A percentile compares a stretch with the other conserved stretches of the same genome.
Conservation (phyloP, 1,284 basidiomycete genomes). For the Ustilago lituana region DNA sequence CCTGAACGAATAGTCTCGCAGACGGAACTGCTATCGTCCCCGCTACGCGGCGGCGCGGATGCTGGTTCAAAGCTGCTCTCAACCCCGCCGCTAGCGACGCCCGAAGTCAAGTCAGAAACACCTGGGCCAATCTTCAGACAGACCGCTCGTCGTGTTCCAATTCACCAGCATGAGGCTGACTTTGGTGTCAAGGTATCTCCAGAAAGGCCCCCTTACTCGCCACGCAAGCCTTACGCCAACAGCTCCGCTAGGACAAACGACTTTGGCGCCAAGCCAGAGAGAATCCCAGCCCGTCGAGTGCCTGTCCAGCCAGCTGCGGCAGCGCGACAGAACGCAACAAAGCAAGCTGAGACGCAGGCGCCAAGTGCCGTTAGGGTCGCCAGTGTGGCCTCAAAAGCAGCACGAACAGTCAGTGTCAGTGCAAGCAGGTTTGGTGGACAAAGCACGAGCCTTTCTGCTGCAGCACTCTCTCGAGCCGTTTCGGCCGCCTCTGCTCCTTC, state of each 20-base stretch:
- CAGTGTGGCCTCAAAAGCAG: constrained; percentile 34
- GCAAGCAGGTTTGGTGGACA: constrained; percentile 22
- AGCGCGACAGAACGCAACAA: constrained; percentile 8
- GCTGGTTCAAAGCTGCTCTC: neutral
- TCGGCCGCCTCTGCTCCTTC: neutral
- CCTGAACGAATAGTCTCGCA: neutral
- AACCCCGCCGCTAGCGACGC: constrained; percentile 2
- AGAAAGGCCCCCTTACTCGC: constrained; percentile 32
- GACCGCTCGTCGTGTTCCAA: constrained; percentile 41
- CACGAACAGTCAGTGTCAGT: constrained; percentile 15
- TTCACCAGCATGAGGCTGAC: constrained; percentile 47
- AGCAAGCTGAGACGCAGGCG: neutral
- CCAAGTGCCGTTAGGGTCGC: constrained; percentile 3
- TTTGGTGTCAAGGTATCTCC: constrained; percentile 48
- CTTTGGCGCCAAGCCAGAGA: constrained; percentile 22
- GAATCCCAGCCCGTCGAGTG: constrained; percentile 40
- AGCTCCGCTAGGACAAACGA: constrained; percentile 33
- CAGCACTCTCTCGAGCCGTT: constrained; percentile 15
- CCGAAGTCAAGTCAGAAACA: constrained; percentile 17
- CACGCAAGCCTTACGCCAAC: constrained; percentile 28
- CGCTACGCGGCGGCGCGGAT: neutral
- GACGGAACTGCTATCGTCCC: neutral
- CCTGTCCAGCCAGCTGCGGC: constrained; percentile 9
- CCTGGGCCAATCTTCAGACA: constrained; percentile 41
- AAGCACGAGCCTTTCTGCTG: constrained; percentile 12